Conservation (phyloP, 2,329 filamentous ascomycete genomes). For the Lithohypha guttulata region DNA sequence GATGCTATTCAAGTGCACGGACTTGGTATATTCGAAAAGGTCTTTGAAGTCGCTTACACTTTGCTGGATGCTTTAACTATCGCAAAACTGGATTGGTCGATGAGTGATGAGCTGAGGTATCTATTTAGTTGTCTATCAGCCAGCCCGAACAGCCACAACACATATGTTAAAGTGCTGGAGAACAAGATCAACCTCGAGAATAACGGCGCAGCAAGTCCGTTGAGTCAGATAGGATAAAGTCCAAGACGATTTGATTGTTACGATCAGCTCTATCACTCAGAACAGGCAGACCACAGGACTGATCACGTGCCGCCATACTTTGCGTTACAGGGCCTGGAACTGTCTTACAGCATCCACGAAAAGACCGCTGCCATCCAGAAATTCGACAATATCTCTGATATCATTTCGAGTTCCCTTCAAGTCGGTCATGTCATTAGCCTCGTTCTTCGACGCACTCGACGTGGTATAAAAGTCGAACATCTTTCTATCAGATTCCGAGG, state of each 20-base stretch:
- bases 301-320: too few species aligned
- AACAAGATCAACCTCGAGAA: slow-evolving; percentile 19
- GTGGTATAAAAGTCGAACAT: slow-evolving; percentile 1
- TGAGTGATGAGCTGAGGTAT: slow-evolving; percentile 17
- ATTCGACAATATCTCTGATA: background rate
- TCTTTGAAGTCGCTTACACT: slow-evolving; percentile 16
- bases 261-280: too few species aligned
- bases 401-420: slow-evolving; percentile 1
- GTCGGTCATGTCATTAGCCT: slow-evolving; percentile 2
- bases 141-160: slow-evolving; percentile 20
- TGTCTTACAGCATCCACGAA: background rate
- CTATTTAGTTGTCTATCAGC: slow-evolving; percentile 19
- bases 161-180: slow-evolving; percentile 21
- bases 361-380: slow-evolving; percentile 2
- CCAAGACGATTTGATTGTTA: too few species aligned
- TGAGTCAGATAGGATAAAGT: background rate
- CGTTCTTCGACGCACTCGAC: background rate
- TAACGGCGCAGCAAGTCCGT: slow-evolving; percentile 13
- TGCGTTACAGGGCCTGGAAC: background rate
- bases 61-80: slow-evolving; percentile 22
- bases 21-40: slow-evolving; percentile 18
- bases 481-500: background rate
- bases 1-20: slow-evolving; percentile 20
- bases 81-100: slow-evolving; percentile 18
- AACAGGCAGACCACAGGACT: too few species aligned